Evolutionary conservation across 1,284 basidiomycete genomes (phyloP).

Genomic region (Papiliotrema terrestris): DNA sequence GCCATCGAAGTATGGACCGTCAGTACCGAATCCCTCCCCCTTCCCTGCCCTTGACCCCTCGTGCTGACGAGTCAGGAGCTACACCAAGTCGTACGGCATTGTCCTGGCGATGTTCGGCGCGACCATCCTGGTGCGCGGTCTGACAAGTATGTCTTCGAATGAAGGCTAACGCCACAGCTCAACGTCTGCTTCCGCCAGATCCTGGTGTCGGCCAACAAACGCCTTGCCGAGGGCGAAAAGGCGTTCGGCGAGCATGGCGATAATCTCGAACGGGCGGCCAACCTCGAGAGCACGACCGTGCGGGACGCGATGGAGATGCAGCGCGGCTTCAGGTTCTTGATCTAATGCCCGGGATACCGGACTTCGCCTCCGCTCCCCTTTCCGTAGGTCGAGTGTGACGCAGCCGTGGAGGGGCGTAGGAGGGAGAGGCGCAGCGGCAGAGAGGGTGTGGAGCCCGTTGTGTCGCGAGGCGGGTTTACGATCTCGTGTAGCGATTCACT

Average conservation of each 20-base stretch:
- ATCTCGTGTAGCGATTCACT: too few relatives aligned
- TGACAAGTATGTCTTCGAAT: too few relatives aligned
- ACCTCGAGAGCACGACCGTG: conserved; percentile 24
- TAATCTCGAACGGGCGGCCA: conserved; percentile 17
- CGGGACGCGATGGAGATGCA: conserved; percentile 24
- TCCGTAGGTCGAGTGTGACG: too few relatives aligned
- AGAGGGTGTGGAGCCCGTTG: too few relatives aligned
- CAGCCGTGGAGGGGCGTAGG: too few relatives aligned
- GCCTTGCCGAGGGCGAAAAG: conserved; percentile 28
- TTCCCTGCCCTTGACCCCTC: conserved; percentile 55
- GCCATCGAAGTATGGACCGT: too few relatives aligned
- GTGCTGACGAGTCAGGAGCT: conserved; percentile 45
- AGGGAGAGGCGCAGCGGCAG: too few relatives aligned
- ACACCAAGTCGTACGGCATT: conserved; percentile 41
- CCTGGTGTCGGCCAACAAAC: conserved; percentile 27
- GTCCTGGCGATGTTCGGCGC: conserved; percentile 30
- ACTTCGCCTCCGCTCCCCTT: too few relatives aligned
- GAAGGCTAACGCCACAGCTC: conserved; percentile 10
- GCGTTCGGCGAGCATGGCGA: conserved; percentile 26
- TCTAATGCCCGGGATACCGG: neutral
- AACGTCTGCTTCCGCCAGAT: conserved; percentile 36
- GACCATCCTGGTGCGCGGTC: conserved; percentile 15
- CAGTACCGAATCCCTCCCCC: too few relatives aligned
- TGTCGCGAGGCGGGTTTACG: too few relatives aligned
- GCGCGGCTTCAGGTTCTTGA: conserved; percentile 27